Evolutionary conservation across 1,284 basidiomycete species (phyloP), one percentile per base, ranked within the genome.

Genomic region (Cryptococcus neoformans): DNA sequence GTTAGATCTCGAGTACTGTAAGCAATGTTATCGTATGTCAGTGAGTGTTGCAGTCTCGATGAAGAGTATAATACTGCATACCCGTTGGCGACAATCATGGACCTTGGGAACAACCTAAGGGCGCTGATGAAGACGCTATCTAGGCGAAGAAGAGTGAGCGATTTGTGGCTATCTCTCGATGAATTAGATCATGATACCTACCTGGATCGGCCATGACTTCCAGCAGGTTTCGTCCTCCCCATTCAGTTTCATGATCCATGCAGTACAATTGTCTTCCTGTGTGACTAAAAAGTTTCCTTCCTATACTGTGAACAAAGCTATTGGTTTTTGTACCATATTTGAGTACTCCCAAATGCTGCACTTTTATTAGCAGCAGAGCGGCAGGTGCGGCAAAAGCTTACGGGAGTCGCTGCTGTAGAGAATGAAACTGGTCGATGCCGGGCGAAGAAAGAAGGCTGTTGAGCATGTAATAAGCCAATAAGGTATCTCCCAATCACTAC

Each of bases 41-140:
- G 46, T 37, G 42, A 38, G 47, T 38, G 56, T 49, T 35, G 53
- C 16, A 44, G 36, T 28, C 28, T 28, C 28, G 28, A 28, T 28
- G 3, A 28, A 28, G 28, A 28, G 28, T 28, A 28, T 28, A 28
- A 4, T 28, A 28, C 28, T 28, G 79, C 84, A 62, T 63, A 87
- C 85, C 87, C 85, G 75, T 95, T 96, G 4, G 90, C 93, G 61
- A 92, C 92, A 59, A 97, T 84, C 54, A 85, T 80, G 42, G 92
- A 81, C 49, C 85, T 81, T 21, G 84, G 78, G 74, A 97, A 97
- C 17, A 79, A 76, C 0, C 80, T 61, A 36, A 97, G 79, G 1
- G 87, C 88, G 61, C 87, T 83, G 65, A 88, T 85, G 73, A 97
- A 97, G 50, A 88, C 79, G 16, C 83, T 83, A 28, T 87, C 89